A percentile compares a stretch with the other conserved stretches of the same genome.
Conservation (phyloP, 2,329 filamentous ascomycete species). For the Sporothrix humicola region DNA sequence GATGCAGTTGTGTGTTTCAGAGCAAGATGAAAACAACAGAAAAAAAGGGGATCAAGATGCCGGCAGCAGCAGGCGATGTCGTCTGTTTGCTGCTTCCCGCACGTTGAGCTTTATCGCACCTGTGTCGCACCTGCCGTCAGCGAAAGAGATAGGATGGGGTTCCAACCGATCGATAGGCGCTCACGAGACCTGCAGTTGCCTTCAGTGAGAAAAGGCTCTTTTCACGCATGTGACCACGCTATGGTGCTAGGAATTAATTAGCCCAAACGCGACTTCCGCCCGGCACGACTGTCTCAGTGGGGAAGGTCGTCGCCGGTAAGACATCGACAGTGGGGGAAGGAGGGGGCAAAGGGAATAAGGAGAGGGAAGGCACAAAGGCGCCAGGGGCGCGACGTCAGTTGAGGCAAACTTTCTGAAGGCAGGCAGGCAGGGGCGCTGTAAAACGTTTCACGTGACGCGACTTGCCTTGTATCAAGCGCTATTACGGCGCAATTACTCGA, state of each 20-base stretch:
- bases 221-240: slow-evolving; percentile 39
- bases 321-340: slow-evolving; percentile 27
- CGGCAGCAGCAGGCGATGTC: slow-evolving; percentile 19
- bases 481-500: neutral
- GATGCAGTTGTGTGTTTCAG: neutral
- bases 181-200: slow-evolving; percentile 38
- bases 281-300: slow-evolving; percentile 31
- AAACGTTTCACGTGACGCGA: neutral
- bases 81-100: slow-evolving; percentile 19
- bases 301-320: slow-evolving; percentile 28
- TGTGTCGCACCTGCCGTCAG: slow-evolving; percentile 28
- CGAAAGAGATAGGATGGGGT: slow-evolving; percentile 12
- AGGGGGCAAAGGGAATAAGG: neutral
- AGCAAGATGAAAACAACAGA: neutral
- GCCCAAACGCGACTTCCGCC: slow-evolving; percentile 30
- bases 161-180: slow-evolving; percentile 34
- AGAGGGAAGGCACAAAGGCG: slow-evolving; percentile 3
- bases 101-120: slow-evolving; percentile 29
- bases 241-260: slow-evolving; percentile 28
- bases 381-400: neutral
- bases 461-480: neutral
- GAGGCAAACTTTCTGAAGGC: neutral
- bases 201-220: slow-evolving; percentile 36
- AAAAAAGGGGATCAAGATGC: neutral
- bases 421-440: neutral